A percentile compares a stretch with the other conserved stretches of the same genome.
These are phyloP conservation scores for Pseudogymnoascus sp. DNA, from an alignment of 2,329 filamentous ascomycete species.

Conservation along the genomic window DNA sequence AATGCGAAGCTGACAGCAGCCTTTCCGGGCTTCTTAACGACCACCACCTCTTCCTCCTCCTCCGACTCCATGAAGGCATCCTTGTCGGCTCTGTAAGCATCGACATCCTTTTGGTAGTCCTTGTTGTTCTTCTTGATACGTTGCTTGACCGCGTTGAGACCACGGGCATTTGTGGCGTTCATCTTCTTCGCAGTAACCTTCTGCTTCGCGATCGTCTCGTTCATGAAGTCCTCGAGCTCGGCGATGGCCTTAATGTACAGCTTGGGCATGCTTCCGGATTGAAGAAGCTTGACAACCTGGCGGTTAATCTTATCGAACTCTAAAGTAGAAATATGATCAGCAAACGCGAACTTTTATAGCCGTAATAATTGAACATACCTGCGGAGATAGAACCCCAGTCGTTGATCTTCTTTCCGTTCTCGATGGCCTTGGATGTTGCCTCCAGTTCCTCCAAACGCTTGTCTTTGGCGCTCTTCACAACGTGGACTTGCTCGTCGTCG, in stretches of 20 bases:
- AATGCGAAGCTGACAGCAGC: conserved; percentile 43
- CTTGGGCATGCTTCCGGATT: conserved; percentile 76
- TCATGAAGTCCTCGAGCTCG: conserved; percentile 89
- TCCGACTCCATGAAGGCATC: conserved; percentile 82
- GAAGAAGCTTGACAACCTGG: conserved; percentile 70
- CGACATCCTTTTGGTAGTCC: conserved; percentile 81
- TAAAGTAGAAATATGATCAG: conserved; percentile 32
- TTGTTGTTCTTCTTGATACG: conserved; percentile 99
- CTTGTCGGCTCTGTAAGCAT: conserved; percentile 78
- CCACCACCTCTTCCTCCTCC: conserved; percentile 60
- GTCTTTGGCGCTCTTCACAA: conserved; percentile 96
- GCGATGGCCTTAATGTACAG: conserved; percentile 87
- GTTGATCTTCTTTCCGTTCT: conserved; percentile 95
- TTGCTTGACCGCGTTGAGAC: conserved; percentile 94
- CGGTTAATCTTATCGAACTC: conserved; percentile 94
- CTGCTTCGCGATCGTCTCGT: conserved; percentile 88
- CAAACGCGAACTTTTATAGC: background rate
- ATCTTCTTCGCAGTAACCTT: conserved; percentile 97
- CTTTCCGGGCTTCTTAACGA: conserved; percentile 46
- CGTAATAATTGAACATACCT: conserved; percentile 49
- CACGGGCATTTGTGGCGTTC: conserved; percentile 91
- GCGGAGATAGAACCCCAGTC: conserved; percentile 91
- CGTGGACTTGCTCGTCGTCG: conserved; percentile 75
- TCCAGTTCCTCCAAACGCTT: conserved; percentile 94
- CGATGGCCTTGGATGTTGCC: conserved; percentile 78